Conservation (phyloP, 352 stramenopile species). For the Phytophthora citricola region DNA sequence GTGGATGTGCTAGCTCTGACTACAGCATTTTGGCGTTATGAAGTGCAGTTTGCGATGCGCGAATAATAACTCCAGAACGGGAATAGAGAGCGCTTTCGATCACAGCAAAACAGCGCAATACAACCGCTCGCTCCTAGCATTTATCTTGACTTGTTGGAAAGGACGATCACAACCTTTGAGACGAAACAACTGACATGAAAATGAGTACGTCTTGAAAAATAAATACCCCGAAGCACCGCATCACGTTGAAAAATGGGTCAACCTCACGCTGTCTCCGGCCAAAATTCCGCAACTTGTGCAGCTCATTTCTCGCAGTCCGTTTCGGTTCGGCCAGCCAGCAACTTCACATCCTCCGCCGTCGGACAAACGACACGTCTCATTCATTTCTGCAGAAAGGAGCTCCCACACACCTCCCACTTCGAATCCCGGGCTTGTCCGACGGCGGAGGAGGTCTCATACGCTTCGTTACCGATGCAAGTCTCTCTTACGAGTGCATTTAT, state of each 20-base stretch:
- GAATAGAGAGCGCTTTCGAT: constrained; percentile 4
- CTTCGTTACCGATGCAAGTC: too few species aligned
- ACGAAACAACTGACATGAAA: too few species aligned
- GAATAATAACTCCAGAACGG: constrained; percentile 17
- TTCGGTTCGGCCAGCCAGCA: not conserved
- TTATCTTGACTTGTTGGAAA: too few species aligned
- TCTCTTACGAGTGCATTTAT: too few species aligned
- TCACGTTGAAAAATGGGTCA: too few species aligned
- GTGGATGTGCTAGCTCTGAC: not conserved
- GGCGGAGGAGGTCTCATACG: not conserved
- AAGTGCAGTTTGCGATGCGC: constrained; percentile 10
- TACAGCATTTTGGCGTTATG: constrained; percentile 16
- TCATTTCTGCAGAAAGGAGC: not conserved
- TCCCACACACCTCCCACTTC: constrained; percentile 3
- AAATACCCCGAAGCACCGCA: too few species aligned
- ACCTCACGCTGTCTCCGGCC: too few species aligned
- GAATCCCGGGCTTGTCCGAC: constrained; percentile 9
- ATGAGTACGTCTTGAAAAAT: too few species aligned
- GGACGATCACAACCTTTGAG: too few species aligned
- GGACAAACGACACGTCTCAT: constrained; percentile 19
- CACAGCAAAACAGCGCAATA: not conserved
- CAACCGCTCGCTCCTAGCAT: too few species aligned
- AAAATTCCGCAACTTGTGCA: too few species aligned
- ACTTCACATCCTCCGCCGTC: constrained; percentile 2
- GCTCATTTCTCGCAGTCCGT: constrained; percentile 4